These are phyloP conservation scores for Lepidium didymum DNA, from an alignment of 345 rosid species.

Conservation along the genomic window DNA sequence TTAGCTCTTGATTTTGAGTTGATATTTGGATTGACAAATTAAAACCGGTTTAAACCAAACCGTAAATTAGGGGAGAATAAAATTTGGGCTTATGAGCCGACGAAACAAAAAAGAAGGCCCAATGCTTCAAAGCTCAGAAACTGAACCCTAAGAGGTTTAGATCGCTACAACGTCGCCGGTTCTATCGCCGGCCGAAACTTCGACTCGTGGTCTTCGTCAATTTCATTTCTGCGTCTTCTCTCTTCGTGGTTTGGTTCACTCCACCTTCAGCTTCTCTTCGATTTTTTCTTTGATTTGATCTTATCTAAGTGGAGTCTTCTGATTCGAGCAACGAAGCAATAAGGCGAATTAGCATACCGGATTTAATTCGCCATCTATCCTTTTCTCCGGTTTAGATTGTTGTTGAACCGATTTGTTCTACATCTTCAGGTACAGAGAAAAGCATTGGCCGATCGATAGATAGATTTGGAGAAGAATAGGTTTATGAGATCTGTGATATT, in stretches of 20 bases:
- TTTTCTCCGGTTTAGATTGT: not conserved
- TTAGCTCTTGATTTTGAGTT: not conserved
- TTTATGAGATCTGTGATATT: conserved; percentile 9
- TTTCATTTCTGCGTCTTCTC: not conserved
- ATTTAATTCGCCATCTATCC: not conserved
- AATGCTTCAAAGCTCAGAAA: not conserved
- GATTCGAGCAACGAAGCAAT: not conserved
- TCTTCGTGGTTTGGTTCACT: not conserved
- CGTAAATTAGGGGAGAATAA: not conserved
- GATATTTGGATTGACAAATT: not conserved
- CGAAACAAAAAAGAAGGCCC: conserved; percentile 2
- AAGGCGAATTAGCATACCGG: not conserved
- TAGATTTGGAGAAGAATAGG: not conserved
- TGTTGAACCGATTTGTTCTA: not conserved
- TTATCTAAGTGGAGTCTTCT: not conserved
- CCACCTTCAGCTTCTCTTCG: not conserved
- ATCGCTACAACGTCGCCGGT: conserved; percentile 7
- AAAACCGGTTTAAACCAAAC: not conserved
- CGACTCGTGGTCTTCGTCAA: not conserved
- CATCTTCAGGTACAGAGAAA: not conserved
- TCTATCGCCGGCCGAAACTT: conserved; percentile 1
- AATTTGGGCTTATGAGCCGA: not conserved
- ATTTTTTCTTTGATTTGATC: not conserved
- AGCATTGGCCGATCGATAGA: conserved; percentile 1
- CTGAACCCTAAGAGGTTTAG: conserved; percentile 9